Evolutionary conservation across 352 stramenopile species (phyloP).

Genomic region (Aphanomyces invadans): DNA sequence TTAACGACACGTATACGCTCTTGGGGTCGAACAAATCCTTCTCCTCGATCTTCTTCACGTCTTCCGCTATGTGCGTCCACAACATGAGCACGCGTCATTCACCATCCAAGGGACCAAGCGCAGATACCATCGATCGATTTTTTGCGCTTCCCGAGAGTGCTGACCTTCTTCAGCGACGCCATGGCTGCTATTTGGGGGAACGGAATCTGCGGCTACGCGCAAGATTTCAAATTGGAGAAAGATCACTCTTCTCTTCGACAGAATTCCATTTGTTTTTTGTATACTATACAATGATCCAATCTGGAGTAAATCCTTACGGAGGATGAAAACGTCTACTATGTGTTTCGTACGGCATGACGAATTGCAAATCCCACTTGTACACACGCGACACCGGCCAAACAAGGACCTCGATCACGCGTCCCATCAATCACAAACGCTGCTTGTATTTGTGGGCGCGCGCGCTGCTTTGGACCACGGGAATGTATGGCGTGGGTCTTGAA

Average conservation of each 20-base stretch:
- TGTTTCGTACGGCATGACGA: too few species aligned
- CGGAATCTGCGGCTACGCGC: constrained; percentile 5
- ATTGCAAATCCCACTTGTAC: too few species aligned
- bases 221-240: constrained; percentile 17
- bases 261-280: not conserved
- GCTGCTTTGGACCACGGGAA: too few species aligned
- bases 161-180: constrained; percentile 64
- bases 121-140: constrained; percentile 75
- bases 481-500: too few species aligned
- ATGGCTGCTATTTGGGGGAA: not conserved
- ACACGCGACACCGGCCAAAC: too few species aligned
- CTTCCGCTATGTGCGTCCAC: constrained; percentile 51
- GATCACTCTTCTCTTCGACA: constrained; percentile 1
- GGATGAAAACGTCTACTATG: not conserved
- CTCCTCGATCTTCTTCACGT: constrained; percentile 72
- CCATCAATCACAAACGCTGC: too few species aligned
- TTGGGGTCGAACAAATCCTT: constrained; percentile 85
- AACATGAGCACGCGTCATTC: not conserved
- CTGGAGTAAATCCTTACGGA: too few species aligned
- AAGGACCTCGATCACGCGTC: too few species aligned
- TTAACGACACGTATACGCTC: constrained; percentile 81
- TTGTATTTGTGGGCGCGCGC: too few species aligned
- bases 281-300: constrained; percentile 2
- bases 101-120: not conserved
- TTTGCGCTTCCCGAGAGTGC: constrained; percentile 83